Evolutionary conservation across 2,329 filamentous ascomycete genomes (phyloP).

Genomic region (Hypocreales sp.): DNA sequence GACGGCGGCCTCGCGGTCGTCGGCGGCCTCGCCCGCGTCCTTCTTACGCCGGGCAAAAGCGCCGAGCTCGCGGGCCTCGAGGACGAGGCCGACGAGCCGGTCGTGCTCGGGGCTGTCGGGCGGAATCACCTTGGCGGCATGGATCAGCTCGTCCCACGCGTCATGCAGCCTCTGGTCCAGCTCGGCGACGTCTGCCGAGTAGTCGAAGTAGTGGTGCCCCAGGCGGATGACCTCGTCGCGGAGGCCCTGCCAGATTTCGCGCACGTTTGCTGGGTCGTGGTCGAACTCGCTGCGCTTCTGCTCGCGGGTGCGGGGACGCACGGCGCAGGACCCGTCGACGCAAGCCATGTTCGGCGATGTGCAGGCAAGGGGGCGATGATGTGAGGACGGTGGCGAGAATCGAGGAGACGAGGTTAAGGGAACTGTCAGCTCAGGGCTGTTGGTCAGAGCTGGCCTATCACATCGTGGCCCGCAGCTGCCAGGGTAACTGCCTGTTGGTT

Average conservation of each 20-base stretch:
- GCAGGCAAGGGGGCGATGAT: too few relatives aligned
- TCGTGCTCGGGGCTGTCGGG: conserved; percentile 5
- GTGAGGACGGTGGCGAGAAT: too few relatives aligned
- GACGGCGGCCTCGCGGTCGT: background rate
- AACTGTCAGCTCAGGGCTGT: too few relatives aligned
- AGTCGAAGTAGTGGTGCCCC: conserved; percentile 1
- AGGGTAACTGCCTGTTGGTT: too few relatives aligned
- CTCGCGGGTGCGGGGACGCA: background rate
- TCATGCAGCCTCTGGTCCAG: conserved; percentile 3
- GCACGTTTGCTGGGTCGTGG: conserved; percentile 1
- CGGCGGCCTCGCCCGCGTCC: background rate
- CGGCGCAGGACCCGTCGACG: background rate
- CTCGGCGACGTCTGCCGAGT: background rate
- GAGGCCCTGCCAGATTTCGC: conserved; percentile 1
- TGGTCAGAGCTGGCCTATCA: too few relatives aligned
- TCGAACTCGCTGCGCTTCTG: conserved; percentile 3
- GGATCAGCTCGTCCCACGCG: conserved; percentile 5
- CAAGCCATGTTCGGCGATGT: too few relatives aligned
- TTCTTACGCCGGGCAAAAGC: conserved; percentile 1
- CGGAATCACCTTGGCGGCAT: conserved; percentile 4
- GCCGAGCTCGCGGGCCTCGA: conserved; percentile 4
- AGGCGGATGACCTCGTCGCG: conserved; percentile 3
- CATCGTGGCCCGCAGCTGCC: too few relatives aligned
- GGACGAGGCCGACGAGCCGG: conserved; percentile 4
- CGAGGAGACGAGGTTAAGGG: too few relatives aligned